A percentile compares a stretch with the other conserved stretches of the same genome.
These are phyloP conservation scores for Xylariaceae sp. DNA, from an alignment of 2,329 filamentous ascomycete species.

Conservation along the genomic window DNA sequence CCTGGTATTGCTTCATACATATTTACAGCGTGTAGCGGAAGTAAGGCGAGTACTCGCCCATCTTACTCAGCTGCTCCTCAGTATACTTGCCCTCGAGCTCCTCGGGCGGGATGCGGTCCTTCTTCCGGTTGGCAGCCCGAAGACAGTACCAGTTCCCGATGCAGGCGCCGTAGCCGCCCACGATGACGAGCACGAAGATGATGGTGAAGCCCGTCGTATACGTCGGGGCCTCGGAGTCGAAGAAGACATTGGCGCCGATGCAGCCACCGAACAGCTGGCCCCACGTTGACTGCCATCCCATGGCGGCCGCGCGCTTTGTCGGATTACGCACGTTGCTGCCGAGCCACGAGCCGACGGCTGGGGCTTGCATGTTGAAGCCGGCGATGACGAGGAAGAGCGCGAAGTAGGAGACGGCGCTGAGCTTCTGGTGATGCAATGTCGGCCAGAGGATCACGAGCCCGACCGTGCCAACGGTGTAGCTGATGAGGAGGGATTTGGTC, in stretches of 20 bases:
- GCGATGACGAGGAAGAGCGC: constrained; percentile 19
- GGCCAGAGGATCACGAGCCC: constrained; percentile 18
- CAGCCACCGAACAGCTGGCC: constrained; percentile 10
- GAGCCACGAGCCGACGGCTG: constrained; percentile 11
- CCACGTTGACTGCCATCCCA: constrained; percentile 15
- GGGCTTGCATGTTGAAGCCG: constrained; percentile 13
- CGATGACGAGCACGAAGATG: constrained; percentile 1
- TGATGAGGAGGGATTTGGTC: constrained; percentile 12
- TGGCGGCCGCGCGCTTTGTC: constrained; percentile 18
- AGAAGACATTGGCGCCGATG: constrained; percentile 18
- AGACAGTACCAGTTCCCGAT: constrained; percentile 10
- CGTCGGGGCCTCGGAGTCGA: constrained; percentile 14
- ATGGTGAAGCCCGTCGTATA: constrained; percentile 15
- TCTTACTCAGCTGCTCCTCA: constrained; percentile 6
- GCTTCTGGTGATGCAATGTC: constrained; percentile 13
- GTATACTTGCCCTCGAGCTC: constrained; percentile 6
- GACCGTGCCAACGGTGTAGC: constrained; percentile 15
- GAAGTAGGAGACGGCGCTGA: constrained; percentile 17
- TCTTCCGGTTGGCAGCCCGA: constrained; percentile 13
- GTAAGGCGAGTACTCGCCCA: constrained; percentile 14
- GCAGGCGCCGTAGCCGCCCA: constrained; percentile 2
- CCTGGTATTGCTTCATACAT: too few species aligned
- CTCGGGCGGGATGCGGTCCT: constrained; percentile 4
- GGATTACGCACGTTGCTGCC: constrained; percentile 15
- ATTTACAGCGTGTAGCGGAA: constrained; percentile 14